Base-by-base conservation (phyloP, 768 basidiomycete genomes). In the Trametes meyenii region DNA sequence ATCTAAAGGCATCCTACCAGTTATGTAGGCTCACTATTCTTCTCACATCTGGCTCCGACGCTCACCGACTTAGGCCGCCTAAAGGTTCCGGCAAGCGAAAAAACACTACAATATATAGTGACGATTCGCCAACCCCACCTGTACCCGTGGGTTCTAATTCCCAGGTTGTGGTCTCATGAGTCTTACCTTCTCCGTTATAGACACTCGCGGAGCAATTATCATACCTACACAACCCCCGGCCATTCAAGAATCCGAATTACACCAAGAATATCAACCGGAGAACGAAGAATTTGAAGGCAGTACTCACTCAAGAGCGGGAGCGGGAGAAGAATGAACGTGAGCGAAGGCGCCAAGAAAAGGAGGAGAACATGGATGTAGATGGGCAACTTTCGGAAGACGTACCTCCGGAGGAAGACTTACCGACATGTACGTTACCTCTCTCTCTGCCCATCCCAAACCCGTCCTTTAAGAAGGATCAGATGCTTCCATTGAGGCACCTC, bases 401-500 rank as follows among this genome's bases (percentile, higher is more conserved):
- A 2, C 33, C 64, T 16, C 66, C 68, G 8, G 84, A 82, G 24
- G 88, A 88, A 50, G 91, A 92, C 36, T 71, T 85, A 3, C 87
- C 89, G 0, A 88, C 87, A 1, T 93, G 91, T 90, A 59, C 50
- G 88, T 72, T 68, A 13, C 13, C 29, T 58, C 40, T 59, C 36
- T 56, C 39, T 21, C 19, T 40, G 16, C 33, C 1, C 35, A n/a
- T 7, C 4, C 10, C 24, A 7, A 36, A 16, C 5, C 52, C 23
- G 33, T 5, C 23, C 39, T 5, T 24, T 13, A 36, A 21, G 5
- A 13, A 42, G 16, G 2, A 23, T 12, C 35, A 93, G 91, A 93
- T 66, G 81, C 83, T 6, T 89, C 88, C 2, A 90, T 94, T 44
- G 92, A 94, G 70, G 91, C 92, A 5, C 90, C 92, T 0, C 92